A percentile compares a stretch with the other conserved stretches of the same genome.
These are phyloP conservation scores for Magnolia kwangsiensis DNA, from an alignment of 164 flowering plant species.

Conservation along the genomic window DNA sequence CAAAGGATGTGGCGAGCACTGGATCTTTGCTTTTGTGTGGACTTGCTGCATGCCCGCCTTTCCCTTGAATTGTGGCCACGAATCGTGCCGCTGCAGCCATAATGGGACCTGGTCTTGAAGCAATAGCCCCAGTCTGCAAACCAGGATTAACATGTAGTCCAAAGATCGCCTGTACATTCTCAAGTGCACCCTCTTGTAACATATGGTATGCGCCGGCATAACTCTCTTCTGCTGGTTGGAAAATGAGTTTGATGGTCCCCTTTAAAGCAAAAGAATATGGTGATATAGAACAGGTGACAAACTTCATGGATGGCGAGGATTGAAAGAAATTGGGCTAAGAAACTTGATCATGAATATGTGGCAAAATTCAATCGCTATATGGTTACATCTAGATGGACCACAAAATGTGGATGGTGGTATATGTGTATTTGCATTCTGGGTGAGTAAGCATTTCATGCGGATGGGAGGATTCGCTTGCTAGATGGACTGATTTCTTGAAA, in stretches of 20 bases:
- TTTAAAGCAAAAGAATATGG: constrained; percentile 10
- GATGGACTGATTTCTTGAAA: too few relatives aligned
- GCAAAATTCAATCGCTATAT: too few relatives aligned
- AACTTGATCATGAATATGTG: too few relatives aligned
- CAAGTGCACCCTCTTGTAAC: constrained; percentile 62
- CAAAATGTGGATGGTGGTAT: too few relatives aligned
- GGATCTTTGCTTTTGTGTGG: constrained; percentile 57
- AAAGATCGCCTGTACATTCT: constrained; percentile 52
- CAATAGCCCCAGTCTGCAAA: constrained; percentile 41
- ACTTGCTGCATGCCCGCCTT: constrained; percentile 53
- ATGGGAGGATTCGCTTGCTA: too few relatives aligned
- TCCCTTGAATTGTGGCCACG: constrained; percentile 41
- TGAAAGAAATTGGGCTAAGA: too few relatives aligned
- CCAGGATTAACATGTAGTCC: constrained; percentile 61
- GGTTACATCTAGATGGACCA: too few relatives aligned
- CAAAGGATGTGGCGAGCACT: constrained; percentile 51
- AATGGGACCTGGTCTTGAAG: constrained; percentile 63
- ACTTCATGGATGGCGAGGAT: too few relatives aligned
- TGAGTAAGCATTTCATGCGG: too few relatives aligned
- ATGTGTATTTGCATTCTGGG: too few relatives aligned
- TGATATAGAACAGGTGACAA: too few relatives aligned
- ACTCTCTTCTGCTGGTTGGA: constrained; percentile 90
- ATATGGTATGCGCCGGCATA: constrained; percentile 69
- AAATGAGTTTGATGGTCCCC: constrained; percentile 84
- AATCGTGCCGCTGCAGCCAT: constrained; percentile 58